These are phyloP conservation scores for Ceratocystis albifundus DNA, from an alignment of 2,329 filamentous ascomycete species.

Conservation along the genomic window DNA sequence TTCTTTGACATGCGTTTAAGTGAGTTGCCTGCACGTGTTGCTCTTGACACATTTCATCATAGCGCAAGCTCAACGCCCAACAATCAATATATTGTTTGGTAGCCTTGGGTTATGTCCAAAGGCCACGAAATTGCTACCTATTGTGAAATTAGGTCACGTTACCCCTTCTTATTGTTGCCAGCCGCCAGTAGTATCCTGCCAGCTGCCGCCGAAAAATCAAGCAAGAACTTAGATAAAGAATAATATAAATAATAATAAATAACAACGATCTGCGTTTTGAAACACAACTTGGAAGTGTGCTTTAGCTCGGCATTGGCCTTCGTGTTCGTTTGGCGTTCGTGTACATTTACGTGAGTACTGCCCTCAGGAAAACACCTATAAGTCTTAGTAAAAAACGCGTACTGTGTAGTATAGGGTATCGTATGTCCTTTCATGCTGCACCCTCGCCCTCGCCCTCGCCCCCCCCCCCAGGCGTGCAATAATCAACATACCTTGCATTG, in stretches of 20 bases:
- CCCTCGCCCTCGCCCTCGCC: no score
- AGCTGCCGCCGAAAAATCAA: background rate
- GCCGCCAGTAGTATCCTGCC: background rate
- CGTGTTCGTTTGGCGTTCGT: background rate
- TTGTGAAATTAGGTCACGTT: background rate
- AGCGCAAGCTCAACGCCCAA: background rate
- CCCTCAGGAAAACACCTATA: background rate
- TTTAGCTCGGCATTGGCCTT: background rate
- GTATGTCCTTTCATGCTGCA: background rate
- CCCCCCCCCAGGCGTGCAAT: no score
- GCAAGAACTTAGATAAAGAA: no score
- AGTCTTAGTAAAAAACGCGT: background rate
- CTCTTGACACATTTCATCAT: slow-evolving; percentile 5
- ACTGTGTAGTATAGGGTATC: background rate
- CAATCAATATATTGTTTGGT: background rate
- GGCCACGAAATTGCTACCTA: no score
- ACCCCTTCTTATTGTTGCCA: background rate
- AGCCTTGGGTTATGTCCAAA: no score
- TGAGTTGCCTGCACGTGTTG: background rate
- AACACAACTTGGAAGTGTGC: background rate
- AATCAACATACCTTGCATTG: no score
- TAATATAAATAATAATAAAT: background rate
- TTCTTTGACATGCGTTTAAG: background rate
- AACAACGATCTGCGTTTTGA: slow-evolving; percentile 2
- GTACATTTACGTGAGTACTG: background rate